Base-by-base conservation (phyloP, 176 grass and related monocot genomes). In the Oryza brachyantha region DNA sequence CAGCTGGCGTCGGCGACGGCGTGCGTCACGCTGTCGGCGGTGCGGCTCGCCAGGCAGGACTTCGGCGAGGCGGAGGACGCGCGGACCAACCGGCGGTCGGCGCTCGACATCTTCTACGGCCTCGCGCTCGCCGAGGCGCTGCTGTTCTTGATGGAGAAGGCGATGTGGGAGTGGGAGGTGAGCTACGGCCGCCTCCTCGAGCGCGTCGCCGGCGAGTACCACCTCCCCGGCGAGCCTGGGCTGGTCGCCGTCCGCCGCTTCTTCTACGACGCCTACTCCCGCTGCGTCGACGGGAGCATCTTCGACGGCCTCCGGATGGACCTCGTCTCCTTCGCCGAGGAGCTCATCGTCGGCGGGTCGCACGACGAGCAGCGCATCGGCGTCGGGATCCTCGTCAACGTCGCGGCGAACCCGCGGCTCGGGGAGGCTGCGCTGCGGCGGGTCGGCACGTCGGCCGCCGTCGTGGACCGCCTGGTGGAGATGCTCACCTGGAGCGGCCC, bases 181-280 rank as follows among this genome's bases (percentile, higher is more conserved):
- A 86, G 29, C 41, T 84, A 86, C 84, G 25, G 81, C 0, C 66
- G 58, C 17, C 64, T 96, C 14, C 90, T 96, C 3, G 70, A 88
- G 41, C 57, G 80, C 70, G 93, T 96, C 11, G 88, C 79, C 75
- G 37, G 3, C 11, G 90, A 96, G 66, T 92, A 85, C 79, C 62
- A 75, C 41, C 86, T 92, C 29, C n/a, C 41, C 16, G 90, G 87
- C 16, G 29, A 81, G 22, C 79, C 76, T 13, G 91, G 91, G 5
- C n/a, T 85, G 7, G 34, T 76, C 52, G 86, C 91, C 19, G 45
- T 93, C 11, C 88, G 83, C 57, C 83, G 91, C 4, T 93, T 93
- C 81, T 93, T 93, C 78, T 93, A 93, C 63, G 91, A 93, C 54
- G 88, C 91, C 5, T 93, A 93, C 85, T 93, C 91, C 19, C 75